Base-by-base conservation (phyloP, 305 asterid genomes). In the Euphrasia arctica region DNA sequence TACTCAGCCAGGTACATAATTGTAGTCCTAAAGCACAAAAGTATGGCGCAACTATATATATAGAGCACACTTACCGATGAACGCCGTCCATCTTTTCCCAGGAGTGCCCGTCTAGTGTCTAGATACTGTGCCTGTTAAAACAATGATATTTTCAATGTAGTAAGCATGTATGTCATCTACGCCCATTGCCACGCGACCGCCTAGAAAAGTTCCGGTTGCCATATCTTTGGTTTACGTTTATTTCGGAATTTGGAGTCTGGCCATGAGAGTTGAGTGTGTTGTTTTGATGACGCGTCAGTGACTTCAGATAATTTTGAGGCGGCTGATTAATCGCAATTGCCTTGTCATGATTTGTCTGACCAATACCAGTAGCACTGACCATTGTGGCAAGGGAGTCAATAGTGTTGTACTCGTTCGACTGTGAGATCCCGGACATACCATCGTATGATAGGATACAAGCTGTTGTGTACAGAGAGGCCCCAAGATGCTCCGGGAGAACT, bases 401-500 rank as follows among this genome's bases (percentile, higher is more conserved):
- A 5, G 84, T 67, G 65, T 72, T 71, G 4, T 83, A 63, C 65
- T 80, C 84, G 9, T 11, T 28, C 5, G 80, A 87, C 75, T 69
- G 60, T 1, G 80, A 61, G 58, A 82, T 76, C 63, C 92, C 92
- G 0, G 69, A 27, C 96, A 84, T 85, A 25, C 97, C 97, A 32
- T 87, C 92, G 42, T 71, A 79, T 3, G 97, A 84, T 49, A 92
- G 82, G 62, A 79, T 69, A 67, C 93, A 77, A 12, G 85, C 79
- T 3, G 78, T 74, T 50, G 96, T 77, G 56, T 81, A 62, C 51
- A 87, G 42, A 34, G 95, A 83, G 39, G 87, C 89, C n/a, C 77
- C 83, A 25, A 92, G 93, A 76, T 76, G 51, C 36, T 85, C 85
- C 1, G 96, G 98, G 58, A 92, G 95, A 66, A 65, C 80, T 72